A percentile compares a stretch with the other conserved stretches of the same genome.
These are phyloP conservation scores for Talaromyces sp. DNA, from an alignment of 2,329 filamentous ascomycete species.

Conservation along the genomic window DNA sequence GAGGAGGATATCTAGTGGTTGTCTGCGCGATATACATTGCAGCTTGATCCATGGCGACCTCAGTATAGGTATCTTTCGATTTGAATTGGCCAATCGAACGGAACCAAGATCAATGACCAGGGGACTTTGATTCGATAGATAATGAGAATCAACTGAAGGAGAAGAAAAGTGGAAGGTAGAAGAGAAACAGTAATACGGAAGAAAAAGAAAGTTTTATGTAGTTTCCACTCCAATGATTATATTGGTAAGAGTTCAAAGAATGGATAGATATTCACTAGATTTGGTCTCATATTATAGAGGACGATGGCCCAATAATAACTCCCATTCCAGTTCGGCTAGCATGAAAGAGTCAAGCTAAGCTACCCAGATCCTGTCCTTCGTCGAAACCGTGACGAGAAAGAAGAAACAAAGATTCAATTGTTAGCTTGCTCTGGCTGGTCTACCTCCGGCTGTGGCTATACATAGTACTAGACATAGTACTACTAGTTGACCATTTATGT, in stretches of 20 bases:
- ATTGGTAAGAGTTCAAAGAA: background rate
- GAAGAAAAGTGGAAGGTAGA: background rate
- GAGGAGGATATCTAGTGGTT: slow-evolving; percentile 17
- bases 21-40: slow-evolving; percentile 23
- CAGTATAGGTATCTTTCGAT: background rate
- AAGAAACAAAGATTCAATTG: background rate
- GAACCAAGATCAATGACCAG: background rate
- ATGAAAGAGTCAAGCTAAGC: background rate
- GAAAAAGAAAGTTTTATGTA: background rate
- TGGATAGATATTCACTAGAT: background rate
- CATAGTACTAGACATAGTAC: background rate
- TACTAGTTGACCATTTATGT: background rate
- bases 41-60: slow-evolving; percentile 23
- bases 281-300: background rate
- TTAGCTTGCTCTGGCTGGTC: background rate
- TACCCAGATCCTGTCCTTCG: background rate
- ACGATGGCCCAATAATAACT: background rate
- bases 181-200: background rate
- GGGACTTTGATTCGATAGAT: background rate
- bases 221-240: background rate
- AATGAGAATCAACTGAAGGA: background rate
- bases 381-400: background rate
- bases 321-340: background rate
- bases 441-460: background rate
- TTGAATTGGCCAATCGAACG: background rate